Evolutionary conservation across 2,329 filamentous ascomycete species (phyloP).

Genomic region (Colletotrichum scovillei): DNA sequence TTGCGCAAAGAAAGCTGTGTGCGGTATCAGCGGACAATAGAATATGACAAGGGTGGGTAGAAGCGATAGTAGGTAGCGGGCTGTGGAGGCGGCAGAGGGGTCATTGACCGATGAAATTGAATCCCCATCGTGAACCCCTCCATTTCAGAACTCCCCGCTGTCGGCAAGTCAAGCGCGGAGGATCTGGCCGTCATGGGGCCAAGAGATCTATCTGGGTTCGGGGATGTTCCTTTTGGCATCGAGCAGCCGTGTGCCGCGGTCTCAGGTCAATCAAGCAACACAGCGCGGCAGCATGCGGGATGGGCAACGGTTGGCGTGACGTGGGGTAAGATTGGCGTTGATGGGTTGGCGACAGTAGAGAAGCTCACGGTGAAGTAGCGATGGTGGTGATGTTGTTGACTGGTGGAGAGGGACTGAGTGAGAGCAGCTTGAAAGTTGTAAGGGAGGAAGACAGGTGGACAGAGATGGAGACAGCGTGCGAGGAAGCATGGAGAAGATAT

Average conservation of each 20-base stretch:
- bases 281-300: not conserved
- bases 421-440: not conserved
- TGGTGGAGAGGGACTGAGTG: not conserved
- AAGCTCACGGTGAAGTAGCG: not conserved
- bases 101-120: not conserved
- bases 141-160: not conserved
- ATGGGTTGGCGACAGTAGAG: not conserved
- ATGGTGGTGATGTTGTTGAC: not conserved
- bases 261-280: not conserved
- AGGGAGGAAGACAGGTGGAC: not conserved
- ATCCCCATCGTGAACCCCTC: not conserved
- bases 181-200: not conserved
- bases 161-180: not conserved
- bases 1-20: not conserved
- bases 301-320: not conserved
- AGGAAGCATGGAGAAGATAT: not conserved
- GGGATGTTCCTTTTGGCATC: not conserved
- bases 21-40: not conserved
- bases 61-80: not conserved
- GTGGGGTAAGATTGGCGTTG: not conserved
- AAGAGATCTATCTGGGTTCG: not conserved
- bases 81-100: not conserved
- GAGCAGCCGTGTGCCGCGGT: not conserved
- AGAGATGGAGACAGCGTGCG: not conserved
- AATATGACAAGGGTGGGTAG: not conserved